Evolutionary conservation across 805 yeast species (phyloP).

Genomic region (Candida palmyrensis): DNA sequence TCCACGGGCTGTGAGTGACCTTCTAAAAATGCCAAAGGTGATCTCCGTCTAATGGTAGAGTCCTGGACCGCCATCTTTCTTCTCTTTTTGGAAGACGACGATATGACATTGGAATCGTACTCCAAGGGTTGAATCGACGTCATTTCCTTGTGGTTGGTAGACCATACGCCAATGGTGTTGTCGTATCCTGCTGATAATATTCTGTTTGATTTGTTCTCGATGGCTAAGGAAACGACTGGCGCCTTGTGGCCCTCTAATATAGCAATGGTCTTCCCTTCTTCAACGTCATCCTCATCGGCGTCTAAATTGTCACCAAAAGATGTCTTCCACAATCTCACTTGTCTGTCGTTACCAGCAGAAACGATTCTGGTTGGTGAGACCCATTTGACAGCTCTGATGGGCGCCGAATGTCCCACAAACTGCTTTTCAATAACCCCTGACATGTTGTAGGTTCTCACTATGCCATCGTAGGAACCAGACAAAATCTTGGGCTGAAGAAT

Average conservation of each 20-base stretch:
- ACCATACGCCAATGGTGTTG: conserved; percentile 79
- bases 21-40: conserved; percentile 74
- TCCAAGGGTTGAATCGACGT: conserved; percentile 46
- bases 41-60: conserved; percentile 69
- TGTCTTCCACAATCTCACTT: conserved; percentile 83
- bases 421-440: conserved; percentile 78
- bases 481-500: conserved; percentile 52
- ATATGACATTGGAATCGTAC: conserved; percentile 43
- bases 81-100: conserved; percentile 85
- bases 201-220: conserved; percentile 47
- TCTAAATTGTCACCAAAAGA: conserved; percentile 36
- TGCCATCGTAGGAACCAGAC: conserved; percentile 92
- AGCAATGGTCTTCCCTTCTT: conserved; percentile 74
- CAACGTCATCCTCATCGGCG: conserved; percentile 36
- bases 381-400: conserved; percentile 81
- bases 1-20: conserved; percentile 88
- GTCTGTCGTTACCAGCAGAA: conserved; percentile 85
- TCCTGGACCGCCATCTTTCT: conserved; percentile 76
- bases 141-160: conserved; percentile 81
- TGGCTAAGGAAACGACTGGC: conserved; percentile 73
- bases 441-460: conserved; percentile 82
- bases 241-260: conserved; percentile 87
- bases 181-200: conserved; percentile 86
- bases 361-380: conserved; percentile 69
- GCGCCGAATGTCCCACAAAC: conserved; percentile 82